Evolutionary conservation across 1,139 yeast genomes (phyloP).

Genomic region (Zygoascus meyerae): DNA sequence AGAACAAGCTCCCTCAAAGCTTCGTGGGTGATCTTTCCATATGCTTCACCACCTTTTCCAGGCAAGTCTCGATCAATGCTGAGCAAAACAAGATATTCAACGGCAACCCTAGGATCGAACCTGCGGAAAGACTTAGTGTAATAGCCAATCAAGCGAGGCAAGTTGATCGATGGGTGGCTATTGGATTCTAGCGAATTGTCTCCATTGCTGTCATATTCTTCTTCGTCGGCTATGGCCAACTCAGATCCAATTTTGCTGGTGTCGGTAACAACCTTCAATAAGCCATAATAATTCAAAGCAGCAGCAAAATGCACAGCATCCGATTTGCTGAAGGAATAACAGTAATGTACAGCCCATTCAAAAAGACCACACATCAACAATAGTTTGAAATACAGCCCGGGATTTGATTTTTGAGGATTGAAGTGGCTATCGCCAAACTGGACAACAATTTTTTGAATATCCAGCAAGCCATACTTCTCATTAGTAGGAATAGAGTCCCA

Average conservation of each 20-base stretch:
- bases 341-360: slow-evolving; percentile 72
- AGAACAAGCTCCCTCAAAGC: slow-evolving; percentile 79
- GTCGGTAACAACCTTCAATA: slow-evolving; percentile 47
- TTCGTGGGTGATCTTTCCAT: slow-evolving; percentile 59
- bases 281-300: slow-evolving; percentile 69
- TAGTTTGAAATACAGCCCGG: slow-evolving; percentile 66
- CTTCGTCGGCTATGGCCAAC: background rate
- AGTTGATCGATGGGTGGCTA: slow-evolving; percentile 29
- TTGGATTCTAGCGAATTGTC: slow-evolving; percentile 24
- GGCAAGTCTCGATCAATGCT: slow-evolving; percentile 44
- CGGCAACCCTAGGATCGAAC: slow-evolving; percentile 85
- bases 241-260: slow-evolving; percentile 17
- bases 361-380: slow-evolving; percentile 72
- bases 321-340: slow-evolving; percentile 62
- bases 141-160: slow-evolving; percentile 36
- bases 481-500: slow-evolving; percentile 45
- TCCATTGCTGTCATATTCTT: slow-evolving; percentile 11
- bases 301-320: slow-evolving; percentile 91
- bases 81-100: slow-evolving; percentile 74
- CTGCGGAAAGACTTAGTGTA: slow-evolving; percentile 75
- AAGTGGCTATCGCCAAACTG: slow-evolving; percentile 73
- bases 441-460: slow-evolving; percentile 66
- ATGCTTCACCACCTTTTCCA: slow-evolving; percentile 23
- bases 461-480: slow-evolving; percentile 66
- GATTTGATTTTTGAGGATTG: slow-evolving; percentile 56